These are phyloP conservation scores for Cyberlindnera galapagoensis DNA, from an alignment of 805 yeast genomes.

Conservation along the genomic window DNA sequence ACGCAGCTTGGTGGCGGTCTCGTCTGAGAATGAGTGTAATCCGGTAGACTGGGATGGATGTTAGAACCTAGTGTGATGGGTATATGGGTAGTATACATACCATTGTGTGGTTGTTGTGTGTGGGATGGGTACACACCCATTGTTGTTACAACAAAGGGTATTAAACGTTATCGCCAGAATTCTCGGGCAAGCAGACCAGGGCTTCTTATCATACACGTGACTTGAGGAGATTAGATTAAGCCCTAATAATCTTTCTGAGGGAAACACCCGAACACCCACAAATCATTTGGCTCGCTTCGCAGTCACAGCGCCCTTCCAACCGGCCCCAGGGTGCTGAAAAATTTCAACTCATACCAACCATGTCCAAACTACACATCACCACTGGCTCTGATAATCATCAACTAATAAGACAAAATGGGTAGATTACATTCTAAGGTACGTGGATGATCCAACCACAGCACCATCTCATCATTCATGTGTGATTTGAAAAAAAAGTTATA, in stretches of 20 bases:
- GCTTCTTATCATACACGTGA: too few species aligned
- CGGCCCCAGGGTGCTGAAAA: conserved; percentile 4
- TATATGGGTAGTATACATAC: too few species aligned
- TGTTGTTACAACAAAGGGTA: too few species aligned
- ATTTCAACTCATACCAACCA: too few species aligned
- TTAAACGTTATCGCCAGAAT: too few species aligned
- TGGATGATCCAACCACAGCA: conserved; percentile 23
- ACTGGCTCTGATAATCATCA: conserved; percentile 8
- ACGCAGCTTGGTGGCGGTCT: conserved; percentile 51
- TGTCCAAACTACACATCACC: too few species aligned
- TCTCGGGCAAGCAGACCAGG: too few species aligned
- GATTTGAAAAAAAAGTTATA: conserved; percentile 18
- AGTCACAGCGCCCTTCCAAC: neutral
- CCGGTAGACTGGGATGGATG: conserved; percentile 43
- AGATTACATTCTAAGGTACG: conserved; percentile 98
- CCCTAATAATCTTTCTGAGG: neutral
- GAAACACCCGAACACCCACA: conserved; percentile 7
- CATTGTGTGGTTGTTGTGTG: too few species aligned
- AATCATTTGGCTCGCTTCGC: neutral
- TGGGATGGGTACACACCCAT: too few species aligned
- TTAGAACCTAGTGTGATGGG: too few species aligned
- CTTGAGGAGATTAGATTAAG: neutral
- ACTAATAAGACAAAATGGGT: conserved; percentile 80
- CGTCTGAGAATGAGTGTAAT: conserved; percentile 56
- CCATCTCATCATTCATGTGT: conserved; percentile 9